Evolutionary conservation across 306 rosid species (phyloP), one percentile per base, ranked within the genome.

Genomic region (Sicyos baderoa): DNA sequence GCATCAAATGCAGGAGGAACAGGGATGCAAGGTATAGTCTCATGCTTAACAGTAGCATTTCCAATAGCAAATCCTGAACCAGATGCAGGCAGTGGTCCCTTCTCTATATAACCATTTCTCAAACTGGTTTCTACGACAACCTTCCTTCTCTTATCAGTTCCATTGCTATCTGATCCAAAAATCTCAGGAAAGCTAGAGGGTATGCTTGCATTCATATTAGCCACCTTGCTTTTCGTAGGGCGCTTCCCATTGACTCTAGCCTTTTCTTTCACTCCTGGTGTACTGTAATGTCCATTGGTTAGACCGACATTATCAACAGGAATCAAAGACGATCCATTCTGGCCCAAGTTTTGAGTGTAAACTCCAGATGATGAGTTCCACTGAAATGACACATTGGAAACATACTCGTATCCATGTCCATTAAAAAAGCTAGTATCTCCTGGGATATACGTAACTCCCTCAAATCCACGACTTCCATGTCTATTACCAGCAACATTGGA

Each of bases 301-400:
- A 77, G 90, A 77, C 76, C 69, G 70, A 82, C 73, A 78, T 78
- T 72, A 84, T 79, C 88, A 40, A 85, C 51, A 68, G 84, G 16
- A 58, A 75, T 18, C 25, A 86, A 62, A 27, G 93, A 74, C 25
- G 86, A 79, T 66, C 91, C 96, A 58, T 90, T 86, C 50, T 79
- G 86, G 66, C 82, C 78, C 74, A 76, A 68, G 32, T 62, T 77
- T 76, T 91, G 95, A 68, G 88, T 59, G 76, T 91, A 81, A 73
- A 74, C 76, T 65, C 83, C 85, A 63, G 85, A 72, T 35, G 73
- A 70, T 2, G 89, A 66, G 78, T 79, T 79, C 89, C 91, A 85
- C 76, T 90, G 99, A 79, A 80, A 90, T 40, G 99, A 84, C 73
- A 85, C 84, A 78, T 90, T 88, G 48, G 97, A 81, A 76, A 76